Percentiles rank a stretch among this genome's conserved stretches.
phyloP scores from a whole-genome alignment of 1,284 basidiomycete genomes.

The Amylostereum areolatum region DNA sequence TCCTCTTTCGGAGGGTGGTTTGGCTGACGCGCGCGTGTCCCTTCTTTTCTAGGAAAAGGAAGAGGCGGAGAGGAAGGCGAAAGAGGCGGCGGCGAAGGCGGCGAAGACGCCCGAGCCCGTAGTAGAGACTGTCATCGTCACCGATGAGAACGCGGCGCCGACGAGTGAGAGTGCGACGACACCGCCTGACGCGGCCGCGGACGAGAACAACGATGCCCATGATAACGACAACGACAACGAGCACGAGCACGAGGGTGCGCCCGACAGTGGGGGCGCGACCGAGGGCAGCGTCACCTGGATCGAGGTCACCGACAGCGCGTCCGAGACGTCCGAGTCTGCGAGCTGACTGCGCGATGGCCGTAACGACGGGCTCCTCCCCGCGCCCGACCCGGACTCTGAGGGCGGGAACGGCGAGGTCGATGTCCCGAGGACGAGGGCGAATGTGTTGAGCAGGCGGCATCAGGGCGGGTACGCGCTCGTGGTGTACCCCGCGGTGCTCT shows the following conservation, averaged over 20 bases:
- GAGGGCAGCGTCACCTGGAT: conserved; percentile 24
- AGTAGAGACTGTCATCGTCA: conserved; percentile 11
- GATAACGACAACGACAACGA: conserved; percentile 18
- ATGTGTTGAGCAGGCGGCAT: conserved; percentile 23
- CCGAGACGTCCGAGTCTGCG: conserved; percentile 5
- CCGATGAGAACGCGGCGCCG: conserved; percentile 16
- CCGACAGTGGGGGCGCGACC: too few species aligned
- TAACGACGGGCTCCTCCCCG: too few species aligned
- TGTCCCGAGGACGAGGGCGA: conserved; percentile 21
- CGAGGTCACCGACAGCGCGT: conserved; percentile 15
- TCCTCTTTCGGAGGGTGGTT: conserved; percentile 18
- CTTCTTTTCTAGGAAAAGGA: conserved; percentile 26
- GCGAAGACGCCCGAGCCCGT: conserved; percentile 39
- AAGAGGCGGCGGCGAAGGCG: conserved; percentile 23
- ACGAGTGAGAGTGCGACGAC: conserved; percentile 24
- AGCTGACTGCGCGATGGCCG: conserved; percentile 25
- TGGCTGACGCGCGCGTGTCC: conserved; percentile 4
- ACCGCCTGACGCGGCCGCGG: conserved; percentile 16
- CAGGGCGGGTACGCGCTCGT: conserved; percentile 32
- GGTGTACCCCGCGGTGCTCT: conserved; percentile 38
- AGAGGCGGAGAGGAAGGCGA: conserved; percentile 31
- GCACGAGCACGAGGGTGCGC: conserved; percentile 19
- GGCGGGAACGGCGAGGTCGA: conserved; percentile 11
- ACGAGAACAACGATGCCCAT: conserved; percentile 15
- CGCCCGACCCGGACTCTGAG: conserved; percentile 13